Evolutionary conservation across 2,329 filamentous ascomycete genomes (phyloP).

Genomic region (Clonostachys solani): DNA sequence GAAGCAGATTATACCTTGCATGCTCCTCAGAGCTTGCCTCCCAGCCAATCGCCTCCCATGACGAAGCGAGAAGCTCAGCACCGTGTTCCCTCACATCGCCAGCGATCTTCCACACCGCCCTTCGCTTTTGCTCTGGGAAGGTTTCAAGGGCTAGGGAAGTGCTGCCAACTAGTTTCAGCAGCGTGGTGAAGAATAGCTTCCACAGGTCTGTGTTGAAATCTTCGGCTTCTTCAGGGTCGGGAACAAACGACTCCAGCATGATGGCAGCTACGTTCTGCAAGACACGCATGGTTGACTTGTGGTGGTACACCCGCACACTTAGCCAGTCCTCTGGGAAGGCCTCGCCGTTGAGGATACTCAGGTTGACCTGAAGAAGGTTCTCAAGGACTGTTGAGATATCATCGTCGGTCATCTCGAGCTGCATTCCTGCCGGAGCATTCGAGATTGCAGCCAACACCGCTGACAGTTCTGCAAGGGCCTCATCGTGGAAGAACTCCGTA

Average conservation of each 20-base stretch:
- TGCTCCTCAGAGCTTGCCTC: constrained; percentile 80
- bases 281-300: constrained; percentile 82
- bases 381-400: constrained; percentile 73
- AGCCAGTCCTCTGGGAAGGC: constrained; percentile 89
- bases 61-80: constrained; percentile 76
- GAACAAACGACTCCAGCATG: constrained; percentile 78
- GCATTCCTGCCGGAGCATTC: constrained; percentile 65
- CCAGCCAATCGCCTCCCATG: constrained; percentile 97
- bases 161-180: constrained; percentile 86
- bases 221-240: constrained; percentile 86
- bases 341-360: constrained; percentile 83
- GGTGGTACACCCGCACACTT: constrained; percentile 88
- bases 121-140: constrained; percentile 92
- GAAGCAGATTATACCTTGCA: constrained; percentile 70
- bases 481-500: constrained; percentile 66
- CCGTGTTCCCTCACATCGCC: constrained; percentile 92
- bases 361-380: constrained; percentile 77
- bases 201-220: constrained; percentile 90
- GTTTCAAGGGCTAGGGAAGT: constrained; percentile 87
- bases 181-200: constrained; percentile 86
- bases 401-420: constrained; percentile 69
- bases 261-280: constrained; percentile 79
- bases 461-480: constrained; percentile 83
- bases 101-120: constrained; percentile 98
- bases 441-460: constrained; percentile 81